Evolutionary conservation across 345 rosid genomes (phyloP).

Genomic region (Kandelia obovata): DNA sequence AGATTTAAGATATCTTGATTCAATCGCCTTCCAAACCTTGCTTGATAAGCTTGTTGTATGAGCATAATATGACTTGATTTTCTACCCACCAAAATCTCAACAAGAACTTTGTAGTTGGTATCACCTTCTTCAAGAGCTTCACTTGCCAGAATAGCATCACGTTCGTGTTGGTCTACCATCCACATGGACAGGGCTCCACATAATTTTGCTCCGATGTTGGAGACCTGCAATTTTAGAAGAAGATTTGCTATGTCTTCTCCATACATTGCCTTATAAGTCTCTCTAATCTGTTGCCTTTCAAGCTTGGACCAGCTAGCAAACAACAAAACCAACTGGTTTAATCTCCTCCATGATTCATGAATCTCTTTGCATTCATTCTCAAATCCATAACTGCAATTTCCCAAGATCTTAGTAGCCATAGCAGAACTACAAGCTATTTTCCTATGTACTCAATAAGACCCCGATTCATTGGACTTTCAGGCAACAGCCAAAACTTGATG

Average conservation of each 20-base stretch:
- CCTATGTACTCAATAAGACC: background rate
- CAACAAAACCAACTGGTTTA: conserved; percentile 24
- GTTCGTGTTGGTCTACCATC: conserved; percentile 47
- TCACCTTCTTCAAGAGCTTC: conserved; percentile 43
- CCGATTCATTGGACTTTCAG: conserved; percentile 4
- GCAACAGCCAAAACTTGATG: conserved; percentile 20
- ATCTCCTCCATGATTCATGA: conserved; percentile 40
- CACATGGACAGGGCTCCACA: conserved; percentile 37
- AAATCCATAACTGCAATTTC: conserved; percentile 22
- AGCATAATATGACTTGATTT: conserved; percentile 58
- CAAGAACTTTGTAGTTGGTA: conserved; percentile 37
- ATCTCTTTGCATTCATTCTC: conserved; percentile 51
- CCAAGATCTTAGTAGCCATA: conserved; percentile 38
- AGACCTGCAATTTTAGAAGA: conserved; percentile 7
- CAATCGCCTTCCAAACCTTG: conserved; percentile 41
- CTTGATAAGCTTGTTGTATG: conserved; percentile 49
- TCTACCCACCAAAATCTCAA: conserved; percentile 56
- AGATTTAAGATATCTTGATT: conserved; percentile 53
- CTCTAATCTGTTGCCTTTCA: conserved; percentile 34
- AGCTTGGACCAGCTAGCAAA: conserved; percentile 33
- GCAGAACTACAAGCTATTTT: background rate
- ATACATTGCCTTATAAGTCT: conserved; percentile 38
- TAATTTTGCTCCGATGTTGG: conserved; percentile 12
- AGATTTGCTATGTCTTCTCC: conserved; percentile 38
- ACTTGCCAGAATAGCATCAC: conserved; percentile 48